phyloP scores from a whole-genome alignment of 179 eudicot genomes.

The Silene coronaria region DNA sequence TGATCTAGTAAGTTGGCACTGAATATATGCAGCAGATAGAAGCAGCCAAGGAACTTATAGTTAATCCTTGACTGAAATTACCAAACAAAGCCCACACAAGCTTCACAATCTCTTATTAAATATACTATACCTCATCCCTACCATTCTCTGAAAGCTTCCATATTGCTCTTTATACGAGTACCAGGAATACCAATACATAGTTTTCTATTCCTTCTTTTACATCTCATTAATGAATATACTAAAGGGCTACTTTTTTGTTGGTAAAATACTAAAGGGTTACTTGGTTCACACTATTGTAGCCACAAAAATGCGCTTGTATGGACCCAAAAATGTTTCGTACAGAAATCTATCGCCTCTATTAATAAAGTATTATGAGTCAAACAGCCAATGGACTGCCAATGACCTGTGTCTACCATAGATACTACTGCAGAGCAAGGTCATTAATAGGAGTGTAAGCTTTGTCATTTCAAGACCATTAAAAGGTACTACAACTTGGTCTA shows the following conservation, averaged over 20 bases:
- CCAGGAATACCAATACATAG: too few species aligned
- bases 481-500: background rate
- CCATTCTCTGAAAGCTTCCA: too few species aligned
- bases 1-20: background rate
- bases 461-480: slow-evolving; percentile 1
- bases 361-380: background rate
- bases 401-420: background rate
- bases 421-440: background rate
- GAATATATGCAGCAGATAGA: background rate
- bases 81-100: background rate
- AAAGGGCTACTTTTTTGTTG: too few species aligned
- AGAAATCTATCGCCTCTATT: background rate
- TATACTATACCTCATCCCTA: background rate
- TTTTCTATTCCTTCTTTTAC: too few species aligned
- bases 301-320: background rate
- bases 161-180: too few species aligned
- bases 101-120: background rate
- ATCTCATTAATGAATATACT: too few species aligned
- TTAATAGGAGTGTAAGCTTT: background rate
- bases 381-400: background rate
- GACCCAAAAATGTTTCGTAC: background rate
- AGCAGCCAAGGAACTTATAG: background rate
- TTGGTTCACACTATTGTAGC: background rate
- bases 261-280: background rate
- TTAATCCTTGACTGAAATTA: background rate